Conservation (phyloP, 345 rosid species). For the Odontarrhena argentea region DNA sequence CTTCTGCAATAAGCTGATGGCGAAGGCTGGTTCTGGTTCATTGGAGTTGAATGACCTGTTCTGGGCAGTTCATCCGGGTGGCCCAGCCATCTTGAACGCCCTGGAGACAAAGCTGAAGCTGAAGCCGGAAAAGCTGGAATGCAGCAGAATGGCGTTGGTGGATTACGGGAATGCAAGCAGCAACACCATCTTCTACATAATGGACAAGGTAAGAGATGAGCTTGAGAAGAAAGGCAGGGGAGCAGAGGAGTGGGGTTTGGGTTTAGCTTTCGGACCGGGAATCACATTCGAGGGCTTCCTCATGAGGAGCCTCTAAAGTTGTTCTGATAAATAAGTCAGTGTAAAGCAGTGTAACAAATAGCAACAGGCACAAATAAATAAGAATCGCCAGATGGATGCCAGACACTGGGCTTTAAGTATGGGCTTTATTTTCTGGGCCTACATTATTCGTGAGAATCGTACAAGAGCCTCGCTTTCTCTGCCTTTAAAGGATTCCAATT, state of each 20-base stretch:
- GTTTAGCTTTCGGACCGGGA: constrained; percentile 89
- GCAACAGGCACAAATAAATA: too few species aligned
- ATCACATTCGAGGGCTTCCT: constrained; percentile 91
- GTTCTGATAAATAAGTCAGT: too few species aligned
- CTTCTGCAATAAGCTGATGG: constrained; percentile 74
- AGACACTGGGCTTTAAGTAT: too few species aligned
- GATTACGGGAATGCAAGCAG: constrained; percentile 91
- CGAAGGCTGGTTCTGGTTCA: constrained; percentile 39
- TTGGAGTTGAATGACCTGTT: constrained; percentile 69
- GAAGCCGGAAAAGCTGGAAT: constrained; percentile 55
- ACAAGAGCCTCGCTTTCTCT: too few species aligned
- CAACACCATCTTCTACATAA: constrained; percentile 81
- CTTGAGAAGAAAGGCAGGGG: constrained; percentile 48
- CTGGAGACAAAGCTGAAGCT: constrained; percentile 62
- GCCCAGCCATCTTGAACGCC: constrained; percentile 85
- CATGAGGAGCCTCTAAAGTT: constrained; percentile 61
- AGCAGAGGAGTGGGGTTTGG: constrained; percentile 85
- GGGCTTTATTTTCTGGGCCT: too few species aligned
- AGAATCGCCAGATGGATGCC: too few species aligned
- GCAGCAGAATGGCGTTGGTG: constrained; percentile 79
- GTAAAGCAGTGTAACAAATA: too few species aligned
- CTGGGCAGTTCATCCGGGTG: constrained; percentile 99
- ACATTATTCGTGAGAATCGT: too few species aligned
- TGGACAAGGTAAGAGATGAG: constrained; percentile 77
- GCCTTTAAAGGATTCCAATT: too few species aligned